phyloP scores from a whole-genome alignment of 2,329 filamentous ascomycete species.

The Trichophyton mentagrophytes region DNA sequence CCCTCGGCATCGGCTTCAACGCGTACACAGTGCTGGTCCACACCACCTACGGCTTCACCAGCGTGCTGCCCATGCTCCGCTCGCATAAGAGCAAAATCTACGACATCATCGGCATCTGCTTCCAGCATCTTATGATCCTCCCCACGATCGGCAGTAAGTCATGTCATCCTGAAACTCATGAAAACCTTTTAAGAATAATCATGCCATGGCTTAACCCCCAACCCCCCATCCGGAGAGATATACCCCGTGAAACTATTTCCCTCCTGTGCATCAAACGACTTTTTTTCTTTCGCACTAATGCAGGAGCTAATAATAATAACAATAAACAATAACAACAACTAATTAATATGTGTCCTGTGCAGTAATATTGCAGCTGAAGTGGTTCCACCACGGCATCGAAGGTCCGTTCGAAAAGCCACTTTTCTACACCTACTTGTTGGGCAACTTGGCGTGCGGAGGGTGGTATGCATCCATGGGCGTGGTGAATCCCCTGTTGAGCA shows the following conservation, averaged over 20 bases:
- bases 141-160: neutral
- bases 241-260: neutral
- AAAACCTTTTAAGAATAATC: no score
- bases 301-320: no score
- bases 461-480: slow-evolving; percentile 1
- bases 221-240: neutral
- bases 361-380: slow-evolving; percentile 1
- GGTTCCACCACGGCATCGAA: neutral
- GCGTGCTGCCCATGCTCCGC: neutral
- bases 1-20: neutral
- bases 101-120: slow-evolving; percentile 3
- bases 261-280: neutral
- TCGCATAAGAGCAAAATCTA: neutral
- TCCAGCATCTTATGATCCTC: neutral
- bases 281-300: neutral
- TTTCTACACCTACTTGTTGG: neutral
- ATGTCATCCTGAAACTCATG: no score
- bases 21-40: neutral
- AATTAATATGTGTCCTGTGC: no score
- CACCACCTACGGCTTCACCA: neutral
- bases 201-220: no score
- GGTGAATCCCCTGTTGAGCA: neutral
- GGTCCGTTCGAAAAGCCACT: neutral
- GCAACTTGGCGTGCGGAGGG: neutral
- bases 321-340: no score